A percentile compares a stretch with the other conserved stretches of the same genome.
phyloP scores from a whole-genome alignment of 305 asterid species.

The Solanum hybrid region DNA sequence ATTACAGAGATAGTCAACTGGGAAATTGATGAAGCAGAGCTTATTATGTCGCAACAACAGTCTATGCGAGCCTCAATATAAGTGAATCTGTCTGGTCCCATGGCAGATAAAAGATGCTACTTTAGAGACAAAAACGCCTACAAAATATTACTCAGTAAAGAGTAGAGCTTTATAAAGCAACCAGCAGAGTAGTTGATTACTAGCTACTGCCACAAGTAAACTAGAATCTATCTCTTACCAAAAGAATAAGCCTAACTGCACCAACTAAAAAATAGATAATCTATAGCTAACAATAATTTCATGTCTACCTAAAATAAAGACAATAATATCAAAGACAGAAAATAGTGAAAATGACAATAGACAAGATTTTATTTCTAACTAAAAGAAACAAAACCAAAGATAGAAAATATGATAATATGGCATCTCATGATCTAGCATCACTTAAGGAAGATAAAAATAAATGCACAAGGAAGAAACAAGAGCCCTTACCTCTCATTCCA shows the following conservation, averaged over 20 bases:
- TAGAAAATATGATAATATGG: not conserved
- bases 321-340: not conserved
- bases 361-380: not conserved
- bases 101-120: not conserved
- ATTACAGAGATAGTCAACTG: not conserved
- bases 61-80: not conserved
- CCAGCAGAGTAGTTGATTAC: not conserved
- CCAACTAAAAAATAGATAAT: not conserved
- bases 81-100: not conserved
- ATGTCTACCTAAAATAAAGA: not conserved
- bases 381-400: not conserved
- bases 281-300: not conserved
- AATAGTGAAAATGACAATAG: not conserved
- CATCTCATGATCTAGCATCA: not conserved
- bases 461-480: not conserved
- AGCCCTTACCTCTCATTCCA: conserved; percentile 55
- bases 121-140: not conserved
- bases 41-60: not conserved
- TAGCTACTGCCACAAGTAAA: not conserved
- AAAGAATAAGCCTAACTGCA: not conserved
- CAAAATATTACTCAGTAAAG: not conserved
- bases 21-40: not conserved
- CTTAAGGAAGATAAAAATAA: not conserved
- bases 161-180: not conserved
- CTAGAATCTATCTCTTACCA: not conserved